Conservation (phyloP, 2,329 filamentous ascomycete species). For the Monascus ruber region DNA sequence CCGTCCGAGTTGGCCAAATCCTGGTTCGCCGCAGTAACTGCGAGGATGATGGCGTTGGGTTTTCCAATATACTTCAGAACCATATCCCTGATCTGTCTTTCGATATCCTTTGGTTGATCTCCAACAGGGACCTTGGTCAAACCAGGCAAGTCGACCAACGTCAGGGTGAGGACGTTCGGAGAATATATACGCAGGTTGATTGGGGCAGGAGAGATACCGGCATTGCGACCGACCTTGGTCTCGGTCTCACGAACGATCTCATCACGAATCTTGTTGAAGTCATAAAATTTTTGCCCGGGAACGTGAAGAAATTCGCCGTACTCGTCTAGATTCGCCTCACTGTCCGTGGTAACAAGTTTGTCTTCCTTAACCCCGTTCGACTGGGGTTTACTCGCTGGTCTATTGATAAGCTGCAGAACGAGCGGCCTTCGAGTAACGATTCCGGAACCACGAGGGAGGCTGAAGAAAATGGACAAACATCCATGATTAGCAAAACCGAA, state of each 20-base stretch:
- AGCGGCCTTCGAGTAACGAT: conserved; percentile 95
- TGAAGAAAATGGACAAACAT: conserved; percentile 27
- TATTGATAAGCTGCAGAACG: conserved; percentile 96
- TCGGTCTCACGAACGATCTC: conserved; percentile 97
- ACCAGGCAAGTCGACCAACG: conserved; percentile 89
- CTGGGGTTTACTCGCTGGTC: conserved; percentile 51
- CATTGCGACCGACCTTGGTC: conserved; percentile 90
- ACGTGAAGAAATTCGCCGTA: conserved; percentile 99
- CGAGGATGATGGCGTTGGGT: conserved; percentile 93
- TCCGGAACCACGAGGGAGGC: conserved; percentile 89
- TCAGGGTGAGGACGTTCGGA: conserved; percentile 92
- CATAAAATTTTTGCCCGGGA: conserved; percentile 91
- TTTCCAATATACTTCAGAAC: conserved; percentile 98
- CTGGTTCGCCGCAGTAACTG: conserved; percentile 91
- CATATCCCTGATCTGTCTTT: conserved; percentile 94
- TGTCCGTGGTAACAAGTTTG: conserved; percentile 58
- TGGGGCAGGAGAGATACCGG: conserved; percentile 87
- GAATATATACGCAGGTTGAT: conserved; percentile 99
- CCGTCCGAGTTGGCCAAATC: conserved; percentile 98
- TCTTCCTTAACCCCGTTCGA: conserved; percentile 62
- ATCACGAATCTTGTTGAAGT: conserved; percentile 97
- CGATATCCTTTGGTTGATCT: conserved; percentile 92
- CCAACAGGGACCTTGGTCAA: conserved; percentile 94
- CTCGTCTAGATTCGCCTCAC: conserved; percentile 83
- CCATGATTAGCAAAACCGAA: conserved; percentile 14